Evolutionary conservation across 2,329 filamentous ascomycete species (phyloP).

Genomic region (Chaetomium olivaceum): DNA sequence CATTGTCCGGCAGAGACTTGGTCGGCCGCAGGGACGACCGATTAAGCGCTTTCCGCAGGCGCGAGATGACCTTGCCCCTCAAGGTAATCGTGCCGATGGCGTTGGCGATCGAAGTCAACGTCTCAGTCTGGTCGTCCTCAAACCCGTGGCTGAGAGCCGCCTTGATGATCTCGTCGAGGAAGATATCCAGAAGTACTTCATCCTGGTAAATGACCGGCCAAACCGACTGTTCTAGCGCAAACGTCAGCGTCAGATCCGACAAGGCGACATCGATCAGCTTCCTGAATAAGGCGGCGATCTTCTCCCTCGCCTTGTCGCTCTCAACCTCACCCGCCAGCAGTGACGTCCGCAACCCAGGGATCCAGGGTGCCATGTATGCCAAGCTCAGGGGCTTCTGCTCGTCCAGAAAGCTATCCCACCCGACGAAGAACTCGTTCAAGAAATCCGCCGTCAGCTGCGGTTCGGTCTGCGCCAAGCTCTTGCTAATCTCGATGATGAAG

Average conservation of each 20-base stretch:
- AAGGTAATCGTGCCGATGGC: slow-evolving; percentile 66
- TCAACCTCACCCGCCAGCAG: slow-evolving; percentile 61
- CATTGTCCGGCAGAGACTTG: slow-evolving; percentile 64
- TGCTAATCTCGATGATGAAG: slow-evolving; percentile 67
- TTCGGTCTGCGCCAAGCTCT: slow-evolving; percentile 61
- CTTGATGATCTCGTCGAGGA: slow-evolving; percentile 67
- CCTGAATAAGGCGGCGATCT: slow-evolving; percentile 62
- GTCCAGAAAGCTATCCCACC: slow-evolving; percentile 69
- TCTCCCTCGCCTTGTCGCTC: slow-evolving; percentile 66
- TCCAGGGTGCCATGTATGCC: slow-evolving; percentile 70
- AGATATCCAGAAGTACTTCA: slow-evolving; percentile 65
- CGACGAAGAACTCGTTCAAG: slow-evolving; percentile 71
- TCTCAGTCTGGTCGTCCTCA: slow-evolving; percentile 60
- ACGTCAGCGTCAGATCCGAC: slow-evolving; percentile 59
- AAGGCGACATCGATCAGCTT: slow-evolving; percentile 67
- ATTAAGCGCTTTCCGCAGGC: slow-evolving; percentile 66
- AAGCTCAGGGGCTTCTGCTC: slow-evolving; percentile 67
- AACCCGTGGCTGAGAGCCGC: slow-evolving; percentile 58
- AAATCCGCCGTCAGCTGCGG: slow-evolving; percentile 69
- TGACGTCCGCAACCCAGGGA: slow-evolving; percentile 60
- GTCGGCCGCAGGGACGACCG: slow-evolving; percentile 68
- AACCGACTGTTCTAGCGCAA: slow-evolving; percentile 63
- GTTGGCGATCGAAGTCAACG: slow-evolving; percentile 62
- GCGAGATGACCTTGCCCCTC: slow-evolving; percentile 64
- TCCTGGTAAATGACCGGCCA: slow-evolving; percentile 67